Conservation (phyloP, 345 rosid species). For the Psidium guajava region DNA sequence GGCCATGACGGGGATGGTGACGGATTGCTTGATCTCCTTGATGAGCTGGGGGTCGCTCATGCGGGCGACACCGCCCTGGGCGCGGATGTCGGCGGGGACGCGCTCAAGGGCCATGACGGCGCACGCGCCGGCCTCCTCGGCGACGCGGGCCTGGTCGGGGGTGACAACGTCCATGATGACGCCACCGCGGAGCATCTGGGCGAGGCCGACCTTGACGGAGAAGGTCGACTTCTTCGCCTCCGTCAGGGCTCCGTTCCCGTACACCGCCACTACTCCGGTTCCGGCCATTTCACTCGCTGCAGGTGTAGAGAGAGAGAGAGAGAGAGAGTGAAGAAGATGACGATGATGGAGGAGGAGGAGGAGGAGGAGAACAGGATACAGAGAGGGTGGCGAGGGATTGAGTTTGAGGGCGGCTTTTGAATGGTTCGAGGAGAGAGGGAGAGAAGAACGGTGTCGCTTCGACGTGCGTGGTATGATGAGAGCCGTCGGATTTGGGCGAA, state of each 20-base stretch:
- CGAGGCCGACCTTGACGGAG: constrained; percentile 75
- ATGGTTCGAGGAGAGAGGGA: neutral
- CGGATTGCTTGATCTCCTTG: constrained; percentile 52
- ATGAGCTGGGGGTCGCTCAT: constrained; percentile 71
- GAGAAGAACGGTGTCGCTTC: neutral
- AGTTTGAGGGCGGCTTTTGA: neutral
- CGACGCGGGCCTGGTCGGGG: constrained; percentile 64
- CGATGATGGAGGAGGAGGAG: neutral
- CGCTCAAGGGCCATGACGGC: constrained; percentile 81
- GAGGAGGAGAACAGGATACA: neutral
- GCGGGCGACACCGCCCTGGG: constrained; percentile 72
- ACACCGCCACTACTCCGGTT: constrained; percentile 64
- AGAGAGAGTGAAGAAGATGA: neutral
- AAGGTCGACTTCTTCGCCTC: constrained; percentile 63
- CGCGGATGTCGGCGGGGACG: constrained; percentile 63
- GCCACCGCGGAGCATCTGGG: constrained; percentile 85
- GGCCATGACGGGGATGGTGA: constrained; percentile 80
- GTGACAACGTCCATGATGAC: constrained; percentile 78
- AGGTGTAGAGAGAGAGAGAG: neutral
- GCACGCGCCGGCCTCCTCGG: constrained; percentile 71
- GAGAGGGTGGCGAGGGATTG: neutral
- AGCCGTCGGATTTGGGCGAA: neutral
- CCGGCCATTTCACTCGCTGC: constrained; percentile 35
- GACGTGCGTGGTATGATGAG: neutral
- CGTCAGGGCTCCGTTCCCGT: constrained; percentile 49